Conservation (phyloP, 2,329 filamentous ascomycete genomes). For the Diaporthe citriasiana region DNA sequence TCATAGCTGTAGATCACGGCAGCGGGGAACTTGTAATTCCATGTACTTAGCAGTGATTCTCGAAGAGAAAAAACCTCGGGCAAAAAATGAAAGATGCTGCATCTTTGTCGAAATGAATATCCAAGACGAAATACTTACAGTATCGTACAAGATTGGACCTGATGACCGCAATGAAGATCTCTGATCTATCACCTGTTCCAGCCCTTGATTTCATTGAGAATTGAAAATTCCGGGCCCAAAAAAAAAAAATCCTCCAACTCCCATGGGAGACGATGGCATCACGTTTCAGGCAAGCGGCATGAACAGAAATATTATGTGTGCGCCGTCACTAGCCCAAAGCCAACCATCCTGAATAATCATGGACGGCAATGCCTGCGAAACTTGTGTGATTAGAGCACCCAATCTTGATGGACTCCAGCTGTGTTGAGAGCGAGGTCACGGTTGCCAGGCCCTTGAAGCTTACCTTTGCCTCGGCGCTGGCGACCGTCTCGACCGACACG, state of each 20-base stretch:
- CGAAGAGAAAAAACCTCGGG: neutral
- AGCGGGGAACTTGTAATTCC: no score
- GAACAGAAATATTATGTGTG: no score
- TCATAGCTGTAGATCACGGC: no score
- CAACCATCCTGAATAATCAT: slow-evolving; percentile 31
- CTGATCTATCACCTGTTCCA: neutral
- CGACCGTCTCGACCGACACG: slow-evolving; percentile 27
- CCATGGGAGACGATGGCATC: neutral
- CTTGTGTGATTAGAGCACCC: slow-evolving; percentile 27
- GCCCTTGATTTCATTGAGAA: neutral
- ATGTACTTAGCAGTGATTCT: neutral
- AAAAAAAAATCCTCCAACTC: neutral
- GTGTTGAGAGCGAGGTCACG: slow-evolving; percentile 24
- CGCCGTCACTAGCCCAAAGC: slow-evolving; percentile 9
- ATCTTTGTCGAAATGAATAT: neutral
- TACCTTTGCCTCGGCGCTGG: slow-evolving; percentile 17
- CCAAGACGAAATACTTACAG: neutral
- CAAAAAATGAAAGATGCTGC: neutral
- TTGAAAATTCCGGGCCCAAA: neutral
- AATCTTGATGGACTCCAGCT: slow-evolving; percentile 22
- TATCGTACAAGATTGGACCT: neutral
- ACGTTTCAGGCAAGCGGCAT: neutral
- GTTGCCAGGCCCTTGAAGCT: slow-evolving; percentile 36
- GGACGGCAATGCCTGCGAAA: slow-evolving; percentile 29
- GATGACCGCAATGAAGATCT: neutral